Conservation (phyloP, 1,284 basidiomycete species). For the Ceratobasidium papillatum region DNA sequence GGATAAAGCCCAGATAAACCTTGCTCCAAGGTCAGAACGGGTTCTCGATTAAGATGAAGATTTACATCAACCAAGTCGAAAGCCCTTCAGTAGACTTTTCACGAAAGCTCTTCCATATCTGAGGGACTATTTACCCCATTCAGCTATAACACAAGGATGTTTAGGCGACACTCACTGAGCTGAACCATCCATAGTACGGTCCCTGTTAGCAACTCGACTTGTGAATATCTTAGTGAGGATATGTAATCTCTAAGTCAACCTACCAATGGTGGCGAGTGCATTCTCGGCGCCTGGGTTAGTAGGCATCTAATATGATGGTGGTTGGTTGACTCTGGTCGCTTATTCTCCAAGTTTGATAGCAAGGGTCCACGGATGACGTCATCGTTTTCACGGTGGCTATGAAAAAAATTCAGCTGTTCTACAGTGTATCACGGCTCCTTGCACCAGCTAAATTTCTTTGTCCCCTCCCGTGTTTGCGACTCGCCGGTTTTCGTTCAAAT, state of each 20-base stretch:
- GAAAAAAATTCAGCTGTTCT: too few species aligned
- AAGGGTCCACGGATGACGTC: not conserved
- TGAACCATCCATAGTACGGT: conserved; percentile 73
- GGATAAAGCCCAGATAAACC: conserved; percentile 71
- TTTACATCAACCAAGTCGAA: conserved; percentile 72
- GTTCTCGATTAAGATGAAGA: not conserved
- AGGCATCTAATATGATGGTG: not conserved
- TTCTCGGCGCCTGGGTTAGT: not conserved
- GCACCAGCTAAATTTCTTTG: not conserved
- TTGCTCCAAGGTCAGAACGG: conserved; percentile 46
- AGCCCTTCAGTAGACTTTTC: conserved; percentile 75
- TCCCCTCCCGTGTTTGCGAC: not conserved
- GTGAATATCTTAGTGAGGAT: not conserved
- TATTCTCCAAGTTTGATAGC: not conserved
- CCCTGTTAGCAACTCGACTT: conserved; percentile 56
- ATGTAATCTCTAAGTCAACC: not conserved
- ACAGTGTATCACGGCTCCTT: not conserved
- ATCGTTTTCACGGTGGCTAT: too few species aligned
- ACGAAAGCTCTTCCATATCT: conserved; percentile 72
- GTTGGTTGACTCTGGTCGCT: not conserved
- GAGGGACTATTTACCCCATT: not conserved
- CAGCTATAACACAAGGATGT: not conserved
- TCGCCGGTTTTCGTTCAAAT: not conserved
- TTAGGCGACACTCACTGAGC: conserved; percentile 52
- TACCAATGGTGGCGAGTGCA: not conserved